Evolutionary conservation across 495 filamentous ascomycete species (phyloP), one percentile per base, ranked within the genome.

Genomic region (Cercophora samala): DNA sequence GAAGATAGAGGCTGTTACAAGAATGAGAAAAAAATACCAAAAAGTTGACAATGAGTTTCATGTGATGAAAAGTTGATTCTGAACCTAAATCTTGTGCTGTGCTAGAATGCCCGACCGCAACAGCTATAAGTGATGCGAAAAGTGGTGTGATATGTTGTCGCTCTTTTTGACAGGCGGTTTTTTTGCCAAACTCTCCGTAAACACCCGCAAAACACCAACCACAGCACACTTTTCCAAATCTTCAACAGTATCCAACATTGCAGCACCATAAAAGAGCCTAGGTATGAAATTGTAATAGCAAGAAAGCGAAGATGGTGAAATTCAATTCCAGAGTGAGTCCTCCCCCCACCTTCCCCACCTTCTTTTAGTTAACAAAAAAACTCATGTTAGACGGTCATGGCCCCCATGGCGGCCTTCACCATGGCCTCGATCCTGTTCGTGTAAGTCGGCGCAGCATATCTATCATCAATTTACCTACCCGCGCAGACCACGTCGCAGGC

Each of bases 361-460:
- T n/a, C n/a, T n/a, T n/a, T n/a, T n/a, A 21, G 19, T 15, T 17
- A n/a, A 37, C 59, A 19, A 8, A 24, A n/a, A 24, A n/a, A n/a
- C n/a, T n/a, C n/a, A n/a, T n/a, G n/a, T n/a, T 22, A 84, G 82
- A 83, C 77, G 0, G 66, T 83, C 17, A 76, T 80, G 66, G 79
- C 80, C 11, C 82, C 82, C 3, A 68, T 77, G 1, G 82, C 82
- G 0, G 82, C 82, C 19, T 83, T 83, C 58, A 82, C 78, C 3
- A 84, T 84, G 82, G 82, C 82, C 5, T 75, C 74, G 18, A 46
- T 84, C 8, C 68, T 84, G 23, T 80, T 84, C 60, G 71, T 74
- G 73, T 78, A 66, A 46, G 77, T 23, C 53, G 11, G n/a, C n/a
- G n/a, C n/a, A n/a, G n/a, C n/a, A n/a, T n/a, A n/a, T n/a, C n/a